These are phyloP conservation scores for Boletus subparvulus DNA, from an alignment of 768 basidiomycete species.

Conservation along the genomic window DNA sequence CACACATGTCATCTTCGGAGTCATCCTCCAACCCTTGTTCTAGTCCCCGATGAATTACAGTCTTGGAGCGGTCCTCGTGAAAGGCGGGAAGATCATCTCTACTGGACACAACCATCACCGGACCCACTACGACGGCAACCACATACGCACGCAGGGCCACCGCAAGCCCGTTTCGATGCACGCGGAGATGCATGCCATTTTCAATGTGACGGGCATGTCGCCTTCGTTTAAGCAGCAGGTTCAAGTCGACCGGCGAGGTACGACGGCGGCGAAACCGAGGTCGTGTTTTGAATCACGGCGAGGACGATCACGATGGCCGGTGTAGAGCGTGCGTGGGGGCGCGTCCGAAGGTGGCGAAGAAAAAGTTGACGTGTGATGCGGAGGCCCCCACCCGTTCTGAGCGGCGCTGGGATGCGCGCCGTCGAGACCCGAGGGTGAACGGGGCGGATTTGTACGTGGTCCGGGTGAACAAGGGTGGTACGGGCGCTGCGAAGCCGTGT, in stretches of 20 bases:
- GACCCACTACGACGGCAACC: constrained; percentile 4
- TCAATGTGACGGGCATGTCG: not conserved
- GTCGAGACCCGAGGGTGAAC: not conserved
- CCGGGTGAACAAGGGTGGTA: not conserved
- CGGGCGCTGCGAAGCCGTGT: not conserved
- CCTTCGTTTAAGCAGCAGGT: constrained; percentile 9
- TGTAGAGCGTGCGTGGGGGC: not conserved
- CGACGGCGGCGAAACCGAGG: not conserved
- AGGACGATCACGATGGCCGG: not conserved
- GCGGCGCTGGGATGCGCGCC: not conserved
- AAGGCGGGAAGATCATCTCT: constrained; percentile 2
- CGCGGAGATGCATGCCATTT: constrained; percentile 5
- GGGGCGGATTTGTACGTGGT: constrained; percentile 1
- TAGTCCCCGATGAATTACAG: constrained; percentile 3
- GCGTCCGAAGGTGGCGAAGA: not conserved
- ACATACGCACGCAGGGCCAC: not conserved
- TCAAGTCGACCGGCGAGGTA: not conserved
- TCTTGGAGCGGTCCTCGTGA: not conserved
- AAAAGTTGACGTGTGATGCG: not conserved
- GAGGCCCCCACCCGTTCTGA: not conserved
- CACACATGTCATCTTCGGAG: not conserved
- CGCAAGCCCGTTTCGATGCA: constrained; percentile 3
- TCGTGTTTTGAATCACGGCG: not conserved
- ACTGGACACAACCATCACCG: not conserved
- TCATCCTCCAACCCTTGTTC: not conserved